A percentile compares a stretch with the other conserved stretches of the same genome.
These are phyloP conservation scores for Gillenia trifoliata DNA, from an alignment of 306 rosid genomes.

Conservation along the genomic window DNA sequence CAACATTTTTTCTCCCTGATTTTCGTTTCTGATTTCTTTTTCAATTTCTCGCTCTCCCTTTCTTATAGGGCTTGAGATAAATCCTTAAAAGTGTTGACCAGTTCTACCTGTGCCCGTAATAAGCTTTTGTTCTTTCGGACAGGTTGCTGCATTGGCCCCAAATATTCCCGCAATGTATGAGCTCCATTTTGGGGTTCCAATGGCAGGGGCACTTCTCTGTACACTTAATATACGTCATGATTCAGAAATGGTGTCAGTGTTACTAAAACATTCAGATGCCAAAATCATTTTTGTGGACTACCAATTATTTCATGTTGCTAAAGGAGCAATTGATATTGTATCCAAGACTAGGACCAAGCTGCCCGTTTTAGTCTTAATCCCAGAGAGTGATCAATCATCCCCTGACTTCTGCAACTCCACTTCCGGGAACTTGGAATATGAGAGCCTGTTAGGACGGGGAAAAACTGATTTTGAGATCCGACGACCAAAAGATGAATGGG, in stretches of 20 bases:
- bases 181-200: conserved; percentile 81
- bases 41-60: background rate
- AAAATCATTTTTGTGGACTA: conserved; percentile 62
- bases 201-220: conserved; percentile 85
- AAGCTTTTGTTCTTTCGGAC: background rate
- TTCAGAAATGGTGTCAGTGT: conserved; percentile 48
- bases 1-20: background rate
- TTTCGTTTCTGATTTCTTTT: background rate
- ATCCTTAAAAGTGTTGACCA: background rate
- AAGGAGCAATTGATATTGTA: conserved; percentile 50
- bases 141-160: conserved; percentile 82
- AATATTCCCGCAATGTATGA: conserved; percentile 84
- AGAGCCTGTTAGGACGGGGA: conserved; percentile 53
- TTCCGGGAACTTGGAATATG: conserved; percentile 44
- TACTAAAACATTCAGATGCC: conserved; percentile 68
- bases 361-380: conserved; percentile 51
- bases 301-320: conserved; percentile 48
- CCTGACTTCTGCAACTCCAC: background rate
- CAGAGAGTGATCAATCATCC: conserved; percentile 33
- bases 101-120: background rate
- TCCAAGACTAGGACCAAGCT: conserved; percentile 31
- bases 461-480: conserved; percentile 40
- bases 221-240: conserved; percentile 63
- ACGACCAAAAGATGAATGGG: conserved; percentile 67
- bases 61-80: background rate